Base-by-base conservation (phyloP, 1,284 basidiomycete genomes). In the Boletus sp. region DNA sequence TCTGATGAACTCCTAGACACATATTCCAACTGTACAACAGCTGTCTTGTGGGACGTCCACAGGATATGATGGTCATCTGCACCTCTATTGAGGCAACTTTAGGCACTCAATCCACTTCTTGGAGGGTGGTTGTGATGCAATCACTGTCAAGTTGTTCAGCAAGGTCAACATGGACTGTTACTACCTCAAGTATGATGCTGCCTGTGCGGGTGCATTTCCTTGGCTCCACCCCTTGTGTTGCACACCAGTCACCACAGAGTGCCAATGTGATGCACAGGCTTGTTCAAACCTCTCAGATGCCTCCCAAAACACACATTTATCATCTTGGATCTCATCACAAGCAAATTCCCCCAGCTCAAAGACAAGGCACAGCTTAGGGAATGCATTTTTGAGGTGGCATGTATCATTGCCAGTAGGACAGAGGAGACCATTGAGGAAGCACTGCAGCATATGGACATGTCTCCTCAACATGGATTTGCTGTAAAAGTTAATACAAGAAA, bases 11-110 rank as follows among this genome's bases (percentile, higher is more conserved):
- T 92, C 46, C 78, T 92, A 28, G 81, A 90, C 63, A 82, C 82
- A 2, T 93, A 92, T 73, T 91, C 68, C 80, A 81, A 53, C 79
- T 87, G 55, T 89, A 90, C 79, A 91, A 91, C 74, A 79, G 86
- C 49, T 85, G 83, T 63, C 79, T 91, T 17, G 74, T 79, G 60
- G 79, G 77, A 55, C 82, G 84, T 46, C 88, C 89, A 2, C 66
- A 67, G 38, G 90, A 93, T 76, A 81, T 94, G 78, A 83, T 77
- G 44, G 77, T 89, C 33, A 89, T 14, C 75, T 93, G 33, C 92
- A 94, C 72, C 82, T 92, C 65, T 93, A 91, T 74, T 82, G 91
- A 56, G 90, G 91, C 27, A 94, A 94, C 78, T 93, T 86, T 79
- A 67, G 69, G 33, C 87, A 83, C 58, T 87, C 89, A 27, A 70